phyloP scores from a whole-genome alignment of 352 stramenopile species.

The Achlya hypogyna region DNA sequence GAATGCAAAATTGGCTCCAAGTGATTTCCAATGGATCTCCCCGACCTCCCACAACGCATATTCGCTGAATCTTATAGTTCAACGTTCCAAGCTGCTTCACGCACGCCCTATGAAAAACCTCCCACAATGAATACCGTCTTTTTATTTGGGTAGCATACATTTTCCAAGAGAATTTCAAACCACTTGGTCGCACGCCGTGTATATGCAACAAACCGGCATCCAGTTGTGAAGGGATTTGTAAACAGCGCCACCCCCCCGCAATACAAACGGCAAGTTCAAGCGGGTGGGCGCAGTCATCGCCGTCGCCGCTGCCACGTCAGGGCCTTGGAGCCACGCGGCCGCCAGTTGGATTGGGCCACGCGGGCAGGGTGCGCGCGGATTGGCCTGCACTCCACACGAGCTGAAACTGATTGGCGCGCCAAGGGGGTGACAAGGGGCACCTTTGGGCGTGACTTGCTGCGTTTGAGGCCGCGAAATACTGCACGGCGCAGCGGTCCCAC shows the following conservation, averaged over 20 bases:
- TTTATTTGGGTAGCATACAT: background rate
- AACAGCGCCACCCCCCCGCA: background rate
- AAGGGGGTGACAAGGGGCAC: background rate
- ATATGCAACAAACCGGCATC: slow-evolving; percentile 1
- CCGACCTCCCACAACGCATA: background rate
- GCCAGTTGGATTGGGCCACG: too few relatives aligned
- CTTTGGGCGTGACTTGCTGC: background rate
- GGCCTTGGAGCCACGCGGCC: background rate
- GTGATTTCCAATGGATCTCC: background rate
- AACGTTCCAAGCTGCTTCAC: too few relatives aligned
- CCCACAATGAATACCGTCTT: background rate
- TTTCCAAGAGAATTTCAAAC: background rate
- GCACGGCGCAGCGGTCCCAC: background rate
- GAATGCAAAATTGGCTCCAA: background rate
- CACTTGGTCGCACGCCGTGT: background rate
- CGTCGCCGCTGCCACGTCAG: background rate
- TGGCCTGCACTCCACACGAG: background rate
- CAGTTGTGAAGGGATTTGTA: slow-evolving; percentile 3
- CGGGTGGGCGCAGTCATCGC: background rate
- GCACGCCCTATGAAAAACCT: slow-evolving; percentile 8
- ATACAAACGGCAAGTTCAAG: slow-evolving; percentile 11
- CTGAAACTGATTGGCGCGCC: background rate
- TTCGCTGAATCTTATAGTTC: background rate
- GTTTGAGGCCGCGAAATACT: background rate
- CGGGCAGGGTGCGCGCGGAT: background rate